Conservation (phyloP, 2,329 filamentous ascomycete genomes). For the Neoarthrinium moseri region DNA sequence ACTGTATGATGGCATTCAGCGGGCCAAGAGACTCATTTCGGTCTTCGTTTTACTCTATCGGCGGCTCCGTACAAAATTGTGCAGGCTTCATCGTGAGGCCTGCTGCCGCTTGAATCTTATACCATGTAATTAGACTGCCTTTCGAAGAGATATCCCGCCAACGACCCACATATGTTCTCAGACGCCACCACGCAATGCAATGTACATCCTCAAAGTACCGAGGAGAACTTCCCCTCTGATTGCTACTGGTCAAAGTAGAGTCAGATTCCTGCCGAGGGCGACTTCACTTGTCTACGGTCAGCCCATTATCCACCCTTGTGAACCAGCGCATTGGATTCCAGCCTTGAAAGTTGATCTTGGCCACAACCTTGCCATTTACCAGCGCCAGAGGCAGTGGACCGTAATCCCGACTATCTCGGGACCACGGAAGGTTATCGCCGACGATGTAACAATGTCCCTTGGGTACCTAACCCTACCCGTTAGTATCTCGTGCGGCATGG, state of each 20-base stretch:
- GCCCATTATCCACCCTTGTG: constrained; percentile 46
- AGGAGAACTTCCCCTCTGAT: no score
- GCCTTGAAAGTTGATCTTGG: constrained; percentile 36
- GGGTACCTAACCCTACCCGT: constrained; percentile 62
- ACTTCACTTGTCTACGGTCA: constrained; percentile 30
- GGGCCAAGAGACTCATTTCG: constrained; percentile 1
- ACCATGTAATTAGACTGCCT: constrained; percentile 11
- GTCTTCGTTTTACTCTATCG: not conserved
- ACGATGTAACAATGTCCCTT: constrained; percentile 88
- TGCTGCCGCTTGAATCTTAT: not conserved
- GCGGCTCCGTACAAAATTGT: no score
- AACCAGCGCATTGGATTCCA: constrained; percentile 49
- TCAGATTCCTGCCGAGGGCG: no score
- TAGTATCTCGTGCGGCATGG: not conserved
- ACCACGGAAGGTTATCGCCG: constrained; percentile 83
- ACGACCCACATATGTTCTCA: not conserved
- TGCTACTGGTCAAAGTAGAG: no score
- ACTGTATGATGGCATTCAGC: not conserved
- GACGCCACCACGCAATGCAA: not conserved
- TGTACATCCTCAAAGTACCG: not conserved
- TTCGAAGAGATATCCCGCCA: constrained; percentile 8
- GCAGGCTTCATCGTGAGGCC: no score
- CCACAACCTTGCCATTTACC: constrained; percentile 79
- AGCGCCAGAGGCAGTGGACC: constrained; percentile 85
- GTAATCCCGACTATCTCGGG: constrained; percentile 81